phyloP scores from a whole-genome alignment of 176 grass and related monocot species.

The Echinochloa phyllopogon region DNA sequence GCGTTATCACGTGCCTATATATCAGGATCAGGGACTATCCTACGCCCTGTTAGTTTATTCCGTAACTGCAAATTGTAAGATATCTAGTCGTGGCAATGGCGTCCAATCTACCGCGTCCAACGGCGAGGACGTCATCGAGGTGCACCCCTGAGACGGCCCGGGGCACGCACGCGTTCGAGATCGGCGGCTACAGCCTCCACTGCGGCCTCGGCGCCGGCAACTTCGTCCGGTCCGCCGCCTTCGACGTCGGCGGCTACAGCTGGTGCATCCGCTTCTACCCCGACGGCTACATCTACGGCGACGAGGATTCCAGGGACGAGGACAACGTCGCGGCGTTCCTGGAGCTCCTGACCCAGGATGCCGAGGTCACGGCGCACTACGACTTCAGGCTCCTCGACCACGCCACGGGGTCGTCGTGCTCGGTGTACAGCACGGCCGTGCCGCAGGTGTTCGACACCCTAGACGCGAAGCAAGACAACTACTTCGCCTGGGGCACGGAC shows the following conservation, averaged over 20 bases:
- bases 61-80: too few species aligned
- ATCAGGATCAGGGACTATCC: not conserved
- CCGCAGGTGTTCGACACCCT: not conserved
- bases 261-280: slow-evolving; percentile 3
- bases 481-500: not conserved
- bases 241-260: not conserved
- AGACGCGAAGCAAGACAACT: not conserved
- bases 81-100: not conserved
- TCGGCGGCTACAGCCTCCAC: not conserved
- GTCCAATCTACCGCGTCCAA: not conserved
- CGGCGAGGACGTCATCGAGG: not conserved
- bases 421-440: not conserved
- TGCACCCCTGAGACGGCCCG: too few species aligned
- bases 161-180: slow-evolving; percentile 10
- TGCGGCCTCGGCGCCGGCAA: too few species aligned
- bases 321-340: not conserved
- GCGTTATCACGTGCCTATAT: too few species aligned
- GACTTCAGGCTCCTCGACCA: not conserved
- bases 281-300: not conserved
- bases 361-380: not conserved
- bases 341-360: not conserved
- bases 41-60: too few species aligned
- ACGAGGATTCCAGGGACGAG: not conserved
- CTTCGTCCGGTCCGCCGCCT: not conserved
- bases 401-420: not conserved